Conservation (phyloP, 805 yeast genomes). For the Candida golubevii region DNA sequence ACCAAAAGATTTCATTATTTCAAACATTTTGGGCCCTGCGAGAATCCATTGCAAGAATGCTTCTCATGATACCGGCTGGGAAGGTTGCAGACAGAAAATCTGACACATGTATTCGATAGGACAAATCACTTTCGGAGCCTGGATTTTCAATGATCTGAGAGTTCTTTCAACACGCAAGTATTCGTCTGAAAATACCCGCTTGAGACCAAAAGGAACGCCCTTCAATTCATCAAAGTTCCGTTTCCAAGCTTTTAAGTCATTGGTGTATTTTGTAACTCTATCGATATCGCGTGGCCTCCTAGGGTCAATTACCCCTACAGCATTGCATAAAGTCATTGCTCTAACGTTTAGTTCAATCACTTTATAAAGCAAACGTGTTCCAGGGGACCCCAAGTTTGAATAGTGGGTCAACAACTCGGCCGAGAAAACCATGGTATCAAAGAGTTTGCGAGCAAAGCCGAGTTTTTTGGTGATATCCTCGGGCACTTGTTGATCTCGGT, state of each 20-base stretch:
- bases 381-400: not conserved
- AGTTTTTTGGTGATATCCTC: not conserved
- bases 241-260: not conserved
- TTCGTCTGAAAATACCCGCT: not conserved
- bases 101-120: not conserved
- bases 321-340: not conserved
- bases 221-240: not conserved
- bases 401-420: not conserved
- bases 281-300: too few species aligned
- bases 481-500: too few species aligned
- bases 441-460: not conserved
- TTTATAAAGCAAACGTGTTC: constrained; percentile 2
- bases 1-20: too few species aligned
- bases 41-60: too few species aligned
- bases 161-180: not conserved
- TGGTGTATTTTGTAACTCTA: not conserved
- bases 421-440: not conserved
- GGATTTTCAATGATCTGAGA: not conserved
- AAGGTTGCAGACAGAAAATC: not conserved
- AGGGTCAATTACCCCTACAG: not conserved
- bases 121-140: not conserved
- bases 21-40: too few species aligned
- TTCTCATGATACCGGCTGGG: too few species aligned
- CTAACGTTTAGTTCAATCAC: constrained; percentile 2
- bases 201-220: not conserved